Percentiles rank a stretch among this genome's conserved stretches.
phyloP scores from a whole-genome alignment of 2,329 filamentous ascomycete species.

The Cladosporium sp. region DNA sequence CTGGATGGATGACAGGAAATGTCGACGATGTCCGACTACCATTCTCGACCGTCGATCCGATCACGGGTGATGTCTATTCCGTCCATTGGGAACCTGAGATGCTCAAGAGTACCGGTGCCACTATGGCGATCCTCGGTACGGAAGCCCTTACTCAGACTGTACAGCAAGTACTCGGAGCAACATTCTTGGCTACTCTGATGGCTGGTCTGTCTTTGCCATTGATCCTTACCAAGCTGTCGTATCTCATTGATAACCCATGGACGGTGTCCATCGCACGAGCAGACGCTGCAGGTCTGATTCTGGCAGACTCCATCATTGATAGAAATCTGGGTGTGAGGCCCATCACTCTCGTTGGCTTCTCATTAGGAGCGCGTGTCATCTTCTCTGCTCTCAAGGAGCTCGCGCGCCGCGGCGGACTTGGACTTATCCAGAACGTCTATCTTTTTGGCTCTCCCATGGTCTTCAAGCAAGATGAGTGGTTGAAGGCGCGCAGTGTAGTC shows the following conservation, averaged over 20 bases:
- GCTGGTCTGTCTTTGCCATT: slow-evolving; percentile 88
- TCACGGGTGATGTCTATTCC: slow-evolving; percentile 98
- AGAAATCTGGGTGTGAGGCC: slow-evolving; percentile 86
- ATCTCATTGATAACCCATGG: slow-evolving; percentile 98
- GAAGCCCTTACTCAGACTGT: slow-evolving; percentile 95
- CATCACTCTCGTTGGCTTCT: slow-evolving; percentile 91
- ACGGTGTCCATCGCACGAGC: slow-evolving; percentile 91
- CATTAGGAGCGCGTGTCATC: slow-evolving; percentile 85
- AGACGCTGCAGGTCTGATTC: slow-evolving; percentile 80
- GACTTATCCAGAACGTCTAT: slow-evolving; percentile 91
- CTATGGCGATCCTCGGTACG: slow-evolving; percentile 95
- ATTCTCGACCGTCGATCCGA: slow-evolving; percentile 91
- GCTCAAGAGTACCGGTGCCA: slow-evolving; percentile 95
- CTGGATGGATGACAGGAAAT: slow-evolving; percentile 98
- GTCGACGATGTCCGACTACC: slow-evolving; percentile 93
- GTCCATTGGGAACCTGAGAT: slow-evolving; percentile 98
- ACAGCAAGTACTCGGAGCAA: slow-evolving; percentile 89
- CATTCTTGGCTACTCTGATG: slow-evolving; percentile 85
- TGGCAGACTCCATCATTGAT: slow-evolving; percentile 90
- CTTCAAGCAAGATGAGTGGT: slow-evolving; percentile 84
- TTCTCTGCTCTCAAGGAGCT: slow-evolving; percentile 88
- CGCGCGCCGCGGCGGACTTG: slow-evolving; percentile 74
- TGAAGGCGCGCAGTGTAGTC: slow-evolving; percentile 76
- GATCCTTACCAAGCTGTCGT: slow-evolving; percentile 86
- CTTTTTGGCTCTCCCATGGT: slow-evolving; percentile 90